phyloP scores from a whole-genome alignment of 495 filamentous ascomycete species.

The Hyaloscypha finlandica region DNA sequence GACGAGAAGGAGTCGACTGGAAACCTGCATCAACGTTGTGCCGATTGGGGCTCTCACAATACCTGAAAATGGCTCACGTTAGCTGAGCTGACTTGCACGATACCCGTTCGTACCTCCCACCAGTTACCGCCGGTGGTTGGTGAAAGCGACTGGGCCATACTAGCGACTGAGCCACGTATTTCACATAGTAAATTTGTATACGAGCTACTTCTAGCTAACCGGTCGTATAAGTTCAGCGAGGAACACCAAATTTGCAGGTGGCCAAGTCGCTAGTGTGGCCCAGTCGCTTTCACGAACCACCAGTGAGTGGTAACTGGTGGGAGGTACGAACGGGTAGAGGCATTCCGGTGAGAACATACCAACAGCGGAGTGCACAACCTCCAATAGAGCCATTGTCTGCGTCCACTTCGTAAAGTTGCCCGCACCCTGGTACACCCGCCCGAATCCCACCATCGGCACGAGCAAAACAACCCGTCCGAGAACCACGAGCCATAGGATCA shows the following conservation, averaged over 20 bases:
- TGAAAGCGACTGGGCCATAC: too few species aligned
- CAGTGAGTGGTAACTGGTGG: too few species aligned
- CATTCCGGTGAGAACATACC: slow-evolving; percentile 45
- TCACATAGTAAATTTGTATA: too few species aligned
- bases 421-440: slow-evolving; percentile 50
- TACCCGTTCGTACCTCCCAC: too few species aligned
- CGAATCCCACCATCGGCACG: slow-evolving; percentile 53
- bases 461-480: slow-evolving; percentile 53
- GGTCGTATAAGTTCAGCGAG: too few species aligned
- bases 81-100: not conserved
- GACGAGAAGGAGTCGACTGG: slow-evolving; percentile 77
- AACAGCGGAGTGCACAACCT: slow-evolving; percentile 75
- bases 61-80: slow-evolving; percentile 46
- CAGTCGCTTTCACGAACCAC: too few species aligned
- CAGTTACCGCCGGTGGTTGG: too few species aligned
- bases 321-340: too few species aligned
- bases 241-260: too few species aligned
- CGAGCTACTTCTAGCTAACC: too few species aligned
- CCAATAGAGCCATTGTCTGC: slow-evolving; percentile 80
- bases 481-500: slow-evolving; percentile 72
- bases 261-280: too few species aligned
- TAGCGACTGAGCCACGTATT: too few species aligned
- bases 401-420: slow-evolving; percentile 72
- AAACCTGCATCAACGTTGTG: slow-evolving; percentile 89
- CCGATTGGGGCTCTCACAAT: slow-evolving; percentile 80